These are phyloP conservation scores for Quercus tomentella DNA, from an alignment of 331 rosid species.

Conservation along the genomic window DNA sequence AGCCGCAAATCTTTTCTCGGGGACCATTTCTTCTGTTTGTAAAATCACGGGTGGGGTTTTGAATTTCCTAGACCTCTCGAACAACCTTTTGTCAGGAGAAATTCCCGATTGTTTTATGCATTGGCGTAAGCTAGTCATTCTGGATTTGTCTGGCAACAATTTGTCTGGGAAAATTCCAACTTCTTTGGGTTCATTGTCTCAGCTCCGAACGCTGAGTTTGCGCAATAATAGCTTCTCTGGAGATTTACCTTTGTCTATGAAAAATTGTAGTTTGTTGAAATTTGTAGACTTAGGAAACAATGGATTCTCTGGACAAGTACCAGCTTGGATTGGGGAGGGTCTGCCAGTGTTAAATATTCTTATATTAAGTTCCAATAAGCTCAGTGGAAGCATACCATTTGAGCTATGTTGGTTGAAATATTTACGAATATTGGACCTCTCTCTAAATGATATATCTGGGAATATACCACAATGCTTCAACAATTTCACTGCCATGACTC, in stretches of 20 bases:
- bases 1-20: too few relatives aligned
- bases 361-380: slow-evolving; percentile 16
- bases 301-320: slow-evolving; percentile 28
- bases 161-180: slow-evolving; percentile 25
- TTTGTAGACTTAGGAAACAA: not conserved
- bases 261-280: not conserved
- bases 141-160: too few relatives aligned
- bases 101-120: too few relatives aligned
- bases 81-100: too few relatives aligned
- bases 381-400: slow-evolving; percentile 18
- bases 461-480: slow-evolving; percentile 26
- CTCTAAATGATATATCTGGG: slow-evolving; percentile 21
- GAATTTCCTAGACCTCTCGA: too few relatives aligned
- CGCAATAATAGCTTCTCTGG: slow-evolving; percentile 20
- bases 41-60: too few relatives aligned
- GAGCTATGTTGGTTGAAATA: too few relatives aligned
- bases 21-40: too few relatives aligned
- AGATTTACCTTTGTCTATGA: slow-evolving; percentile 20
- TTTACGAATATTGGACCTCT: too few relatives aligned
- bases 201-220: not conserved
- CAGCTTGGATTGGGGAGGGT: slow-evolving; percentile 27
- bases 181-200: not conserved
- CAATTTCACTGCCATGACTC: not conserved
- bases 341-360: slow-evolving; percentile 23
- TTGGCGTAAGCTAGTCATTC: too few relatives aligned